Conservation (phyloP, 768 basidiomycete species). For the Suillus sp. region DNA sequence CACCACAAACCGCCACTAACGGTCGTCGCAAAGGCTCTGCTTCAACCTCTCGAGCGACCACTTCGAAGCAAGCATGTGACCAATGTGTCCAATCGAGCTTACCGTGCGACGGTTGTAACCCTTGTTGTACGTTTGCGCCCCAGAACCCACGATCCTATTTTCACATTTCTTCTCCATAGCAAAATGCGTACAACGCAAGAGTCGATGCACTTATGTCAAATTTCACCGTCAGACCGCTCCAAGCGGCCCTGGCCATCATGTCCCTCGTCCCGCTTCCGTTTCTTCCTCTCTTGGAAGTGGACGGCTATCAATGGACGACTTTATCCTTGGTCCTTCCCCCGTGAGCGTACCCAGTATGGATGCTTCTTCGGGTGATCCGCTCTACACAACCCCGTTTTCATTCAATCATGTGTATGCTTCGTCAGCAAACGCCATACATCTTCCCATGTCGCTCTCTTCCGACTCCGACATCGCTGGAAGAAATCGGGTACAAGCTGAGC, state of each 20-base stretch:
- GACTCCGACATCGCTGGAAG: constrained; percentile 47
- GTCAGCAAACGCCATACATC: constrained; percentile 22
- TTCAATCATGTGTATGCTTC: constrained; percentile 27
- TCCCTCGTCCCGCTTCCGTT: constrained; percentile 38
- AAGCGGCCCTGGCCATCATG: constrained; percentile 67
- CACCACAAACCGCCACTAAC: constrained; percentile 35
- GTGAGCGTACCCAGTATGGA: constrained; percentile 35
- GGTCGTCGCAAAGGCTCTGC: constrained; percentile 67
- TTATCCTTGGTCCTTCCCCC: constrained; percentile 43
- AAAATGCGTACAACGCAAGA: constrained; percentile 73
- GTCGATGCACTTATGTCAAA: constrained; percentile 78
- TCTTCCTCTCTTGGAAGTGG: constrained; percentile 30
- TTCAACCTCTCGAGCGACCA: constrained; percentile 69
- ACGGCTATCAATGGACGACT: constrained; percentile 41
- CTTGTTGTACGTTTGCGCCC: constrained; percentile 60
- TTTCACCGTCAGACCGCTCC: constrained; percentile 83
- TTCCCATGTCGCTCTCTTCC: constrained; percentile 23
- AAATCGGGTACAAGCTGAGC: constrained; percentile 50
- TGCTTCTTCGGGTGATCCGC: constrained; percentile 28
- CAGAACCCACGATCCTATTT: constrained; percentile 12
- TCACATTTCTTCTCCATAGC: constrained; percentile 41
- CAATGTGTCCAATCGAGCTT: constrained; percentile 77
- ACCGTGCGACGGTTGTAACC: constrained; percentile 79
- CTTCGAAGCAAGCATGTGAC: constrained; percentile 83
- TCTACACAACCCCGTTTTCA: constrained; percentile 35